Conservation (phyloP, 495 filamentous ascomycete species). For the Diplogelasinospora grovesii region DNA sequence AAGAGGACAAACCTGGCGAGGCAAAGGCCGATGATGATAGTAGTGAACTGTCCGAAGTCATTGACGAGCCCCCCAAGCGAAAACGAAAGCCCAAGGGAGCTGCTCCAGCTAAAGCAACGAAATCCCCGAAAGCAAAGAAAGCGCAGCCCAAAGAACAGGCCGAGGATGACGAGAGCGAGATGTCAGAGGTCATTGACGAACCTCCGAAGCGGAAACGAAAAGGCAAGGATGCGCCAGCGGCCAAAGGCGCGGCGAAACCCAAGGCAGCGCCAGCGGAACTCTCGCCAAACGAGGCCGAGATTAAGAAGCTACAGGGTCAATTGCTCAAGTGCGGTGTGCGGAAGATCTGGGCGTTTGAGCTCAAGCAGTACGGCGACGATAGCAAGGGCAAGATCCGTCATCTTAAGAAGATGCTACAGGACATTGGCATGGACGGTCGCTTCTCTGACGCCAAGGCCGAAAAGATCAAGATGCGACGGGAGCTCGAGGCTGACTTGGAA, state of each 20-base stretch:
- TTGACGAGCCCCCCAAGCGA: slow-evolving; percentile 60
- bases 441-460: slow-evolving; percentile 77
- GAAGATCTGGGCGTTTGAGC: slow-evolving; percentile 83
- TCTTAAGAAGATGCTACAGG: slow-evolving; percentile 67
- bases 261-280: slow-evolving; percentile 36
- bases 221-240: slow-evolving; percentile 12
- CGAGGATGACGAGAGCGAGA: slow-evolving; percentile 47
- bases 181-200: slow-evolving; percentile 60
- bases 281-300: slow-evolving; percentile 66
- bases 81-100: slow-evolving; percentile 26
- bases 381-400: slow-evolving; percentile 74
- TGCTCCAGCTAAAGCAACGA: neutral
- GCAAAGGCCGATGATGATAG: slow-evolving; percentile 49
- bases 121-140: neutral
- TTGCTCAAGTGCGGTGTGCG: slow-evolving; percentile 88
- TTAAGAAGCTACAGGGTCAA: slow-evolving; percentile 86
- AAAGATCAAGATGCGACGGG: slow-evolving; percentile 77
- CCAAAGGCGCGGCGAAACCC: slow-evolving; percentile 14
- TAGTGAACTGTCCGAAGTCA: slow-evolving; percentile 72
- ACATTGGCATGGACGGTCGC: slow-evolving; percentile 79
- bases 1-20: neutral
- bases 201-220: slow-evolving; percentile 24
- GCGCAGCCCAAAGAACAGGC: neutral
- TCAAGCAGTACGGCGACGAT: slow-evolving; percentile 63
- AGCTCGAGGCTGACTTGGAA: slow-evolving; percentile 75